Evolutionary conservation across 768 basidiomycete species (phyloP).

Genomic region (Boletus sp.): DNA sequence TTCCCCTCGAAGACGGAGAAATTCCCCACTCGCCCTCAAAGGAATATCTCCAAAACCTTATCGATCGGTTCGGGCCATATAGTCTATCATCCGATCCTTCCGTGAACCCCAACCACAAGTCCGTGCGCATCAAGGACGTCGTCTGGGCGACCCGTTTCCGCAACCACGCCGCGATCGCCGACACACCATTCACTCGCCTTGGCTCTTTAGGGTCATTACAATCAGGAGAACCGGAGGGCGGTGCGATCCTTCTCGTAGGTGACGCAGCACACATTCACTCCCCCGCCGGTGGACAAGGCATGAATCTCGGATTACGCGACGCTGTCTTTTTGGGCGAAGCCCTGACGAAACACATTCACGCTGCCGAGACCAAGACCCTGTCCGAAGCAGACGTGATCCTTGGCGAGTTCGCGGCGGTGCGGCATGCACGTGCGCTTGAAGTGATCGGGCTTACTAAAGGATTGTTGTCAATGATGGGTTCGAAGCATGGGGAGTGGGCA

Average conservation of each 20-base stretch:
- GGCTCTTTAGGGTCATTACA: neutral
- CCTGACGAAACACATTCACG: conserved; percentile 36
- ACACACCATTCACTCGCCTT: conserved; percentile 35
- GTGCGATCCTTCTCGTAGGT: conserved; percentile 33
- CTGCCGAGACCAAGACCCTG: conserved; percentile 5
- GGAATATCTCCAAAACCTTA: conserved; percentile 43
- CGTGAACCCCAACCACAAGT: conserved; percentile 29
- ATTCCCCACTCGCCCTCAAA: conserved; percentile 38
- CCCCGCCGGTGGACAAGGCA: conserved; percentile 55
- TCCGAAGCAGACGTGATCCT: conserved; percentile 34
- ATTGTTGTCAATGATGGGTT: conserved; percentile 24
- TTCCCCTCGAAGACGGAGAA: conserved; percentile 35
- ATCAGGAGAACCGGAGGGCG: conserved; percentile 12
- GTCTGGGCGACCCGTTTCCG: conserved; percentile 49
- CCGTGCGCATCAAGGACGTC: conserved; percentile 36
- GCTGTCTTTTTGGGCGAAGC: conserved; percentile 44
- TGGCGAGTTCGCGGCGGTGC: conserved; percentile 32
- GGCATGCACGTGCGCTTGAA: conserved; percentile 39
- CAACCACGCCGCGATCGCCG: conserved; percentile 44
- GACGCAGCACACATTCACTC: conserved; percentile 55
- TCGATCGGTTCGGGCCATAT: conserved; percentile 42
- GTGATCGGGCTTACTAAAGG: conserved; percentile 42
- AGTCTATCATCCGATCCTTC: conserved; percentile 36
- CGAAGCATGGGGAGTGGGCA: conserved; percentile 8
- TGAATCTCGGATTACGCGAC: conserved; percentile 57